A percentile compares a stretch with the other conserved stretches of the same genome.
Evolutionary conservation across 305 asterid species (phyloP).

Genomic region (Fraxinus baroniana): DNA sequence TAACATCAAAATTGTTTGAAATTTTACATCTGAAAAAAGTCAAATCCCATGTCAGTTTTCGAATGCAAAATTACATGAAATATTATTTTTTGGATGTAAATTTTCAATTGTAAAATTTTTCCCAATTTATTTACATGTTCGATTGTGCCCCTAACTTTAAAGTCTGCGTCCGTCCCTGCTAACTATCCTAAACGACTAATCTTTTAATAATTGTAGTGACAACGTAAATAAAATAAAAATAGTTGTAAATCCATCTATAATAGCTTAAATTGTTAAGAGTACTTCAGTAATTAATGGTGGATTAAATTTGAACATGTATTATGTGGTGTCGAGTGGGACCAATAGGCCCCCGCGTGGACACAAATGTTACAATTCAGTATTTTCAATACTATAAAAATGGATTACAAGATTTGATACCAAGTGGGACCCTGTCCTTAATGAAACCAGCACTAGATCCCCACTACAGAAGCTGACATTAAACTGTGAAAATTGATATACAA

Average conservation of each 20-base stretch:
- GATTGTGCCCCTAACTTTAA: too few relatives aligned
- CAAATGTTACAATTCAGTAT: neutral
- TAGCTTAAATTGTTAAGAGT: neutral
- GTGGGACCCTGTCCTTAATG: constrained; percentile 24
- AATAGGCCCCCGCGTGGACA: neutral
- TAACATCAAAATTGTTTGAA: too few relatives aligned
- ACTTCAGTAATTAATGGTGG: neutral
- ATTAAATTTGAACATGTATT: neutral
- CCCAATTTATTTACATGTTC: too few relatives aligned
- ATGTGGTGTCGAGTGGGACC: neutral
- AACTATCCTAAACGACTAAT: too few relatives aligned
- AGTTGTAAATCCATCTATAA: neutral
- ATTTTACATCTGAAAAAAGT: too few relatives aligned
- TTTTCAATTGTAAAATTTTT: too few relatives aligned
- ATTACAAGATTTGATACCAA: constrained; percentile 32
- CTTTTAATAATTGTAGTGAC: too few relatives aligned
- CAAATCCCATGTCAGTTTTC: too few relatives aligned
- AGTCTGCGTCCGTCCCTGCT: too few relatives aligned
- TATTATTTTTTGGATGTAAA: too few relatives aligned
- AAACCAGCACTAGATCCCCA: constrained; percentile 29
- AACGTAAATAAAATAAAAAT: too few relatives aligned
- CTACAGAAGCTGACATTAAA: neutral
- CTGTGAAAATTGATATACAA: neutral
- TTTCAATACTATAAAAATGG: constrained; percentile 25
- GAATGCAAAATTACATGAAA: too few relatives aligned